A percentile compares a stretch with the other conserved stretches of the same genome.
Evolutionary conservation across 768 basidiomycete genomes (phyloP).

Genomic region (Leucogyrophana mollusca): DNA sequence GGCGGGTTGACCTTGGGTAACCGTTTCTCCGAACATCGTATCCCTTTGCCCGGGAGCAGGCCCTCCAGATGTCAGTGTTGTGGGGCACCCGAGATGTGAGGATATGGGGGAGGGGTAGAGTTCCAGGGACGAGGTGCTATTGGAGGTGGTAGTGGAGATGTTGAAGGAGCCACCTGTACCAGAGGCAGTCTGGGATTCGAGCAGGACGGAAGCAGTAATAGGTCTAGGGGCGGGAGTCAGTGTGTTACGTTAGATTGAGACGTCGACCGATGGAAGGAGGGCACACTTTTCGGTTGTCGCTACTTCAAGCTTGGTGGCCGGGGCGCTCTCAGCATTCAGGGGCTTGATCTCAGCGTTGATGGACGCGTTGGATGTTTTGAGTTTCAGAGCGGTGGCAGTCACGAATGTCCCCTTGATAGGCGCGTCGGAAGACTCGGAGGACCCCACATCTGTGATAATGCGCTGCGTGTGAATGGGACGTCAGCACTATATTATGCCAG

Average conservation of each 20-base stretch:
- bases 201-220: constrained; percentile 29
- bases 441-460: constrained; percentile 22
- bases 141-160: constrained; percentile 27
- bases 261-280: no score
- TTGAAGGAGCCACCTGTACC: constrained; percentile 35
- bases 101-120: constrained; percentile 33
- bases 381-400: constrained; percentile 30
- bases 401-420: constrained; percentile 44
- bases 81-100: constrained; percentile 29
- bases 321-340: constrained; percentile 20
- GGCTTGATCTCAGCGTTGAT: constrained; percentile 41
- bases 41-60: constrained; percentile 32
- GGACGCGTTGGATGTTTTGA: constrained; percentile 37
- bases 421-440: constrained; percentile 40
- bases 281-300: constrained; percentile 42
- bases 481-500: no score
- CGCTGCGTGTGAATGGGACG: constrained; percentile 31
- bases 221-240: constrained; percentile 20
- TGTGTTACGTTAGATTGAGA: not conserved
- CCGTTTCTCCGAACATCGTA: constrained; percentile 37
- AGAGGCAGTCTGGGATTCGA: constrained; percentile 27
- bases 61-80: constrained; percentile 31
- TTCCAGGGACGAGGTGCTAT: constrained; percentile 25
- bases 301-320: constrained; percentile 30
- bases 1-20: constrained; percentile 27